Conservation (phyloP, 2,329 filamentous ascomycete species). For the Diplocarpon rosae region DNA sequence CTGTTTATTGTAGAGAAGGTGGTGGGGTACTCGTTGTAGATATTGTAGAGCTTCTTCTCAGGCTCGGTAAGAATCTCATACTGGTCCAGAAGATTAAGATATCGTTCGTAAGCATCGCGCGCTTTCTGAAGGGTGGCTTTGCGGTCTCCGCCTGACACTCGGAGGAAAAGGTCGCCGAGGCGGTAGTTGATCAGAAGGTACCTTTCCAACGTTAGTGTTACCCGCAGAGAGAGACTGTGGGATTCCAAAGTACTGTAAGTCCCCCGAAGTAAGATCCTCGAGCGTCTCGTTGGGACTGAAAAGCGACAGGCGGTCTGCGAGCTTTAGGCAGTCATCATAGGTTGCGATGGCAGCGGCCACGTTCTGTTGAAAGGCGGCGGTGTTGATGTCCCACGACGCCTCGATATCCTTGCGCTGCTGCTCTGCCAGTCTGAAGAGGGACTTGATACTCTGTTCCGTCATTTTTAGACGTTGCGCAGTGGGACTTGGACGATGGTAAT, state of each 20-base stretch:
- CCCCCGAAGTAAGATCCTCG: slow-evolving; percentile 77
- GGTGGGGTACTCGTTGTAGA: slow-evolving; percentile 61
- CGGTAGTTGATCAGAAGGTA: slow-evolving; percentile 70
- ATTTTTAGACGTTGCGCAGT: slow-evolving; percentile 15
- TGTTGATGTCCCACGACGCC: slow-evolving; percentile 51
- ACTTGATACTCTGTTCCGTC: slow-evolving; percentile 37
- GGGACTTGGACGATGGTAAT: slow-evolving; percentile 16
- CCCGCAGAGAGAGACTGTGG: neutral
- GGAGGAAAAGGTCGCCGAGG: slow-evolving; percentile 69
- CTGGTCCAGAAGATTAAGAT: slow-evolving; percentile 63
- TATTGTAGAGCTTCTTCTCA: slow-evolving; percentile 59
- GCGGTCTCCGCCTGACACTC: slow-evolving; percentile 51
- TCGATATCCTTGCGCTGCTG: slow-evolving; percentile 46
- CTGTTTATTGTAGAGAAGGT: slow-evolving; percentile 61
- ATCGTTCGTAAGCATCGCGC: slow-evolving; percentile 64
- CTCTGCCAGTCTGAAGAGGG: slow-evolving; percentile 44
- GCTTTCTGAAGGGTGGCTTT: slow-evolving; percentile 51
- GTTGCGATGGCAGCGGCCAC: slow-evolving; percentile 55
- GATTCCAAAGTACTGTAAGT: slow-evolving; percentile 52
- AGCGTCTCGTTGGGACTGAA: slow-evolving; percentile 86
- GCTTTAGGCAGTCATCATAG: slow-evolving; percentile 62
- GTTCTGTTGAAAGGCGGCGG: slow-evolving; percentile 54
- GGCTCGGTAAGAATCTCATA: slow-evolving; percentile 60
- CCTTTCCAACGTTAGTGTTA: slow-evolving; percentile 30
- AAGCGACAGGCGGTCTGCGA: slow-evolving; percentile 60